Evolutionary conservation across 2,329 filamentous ascomycete genomes (phyloP).

Genomic region (Fusarium bulbicola): DNA sequence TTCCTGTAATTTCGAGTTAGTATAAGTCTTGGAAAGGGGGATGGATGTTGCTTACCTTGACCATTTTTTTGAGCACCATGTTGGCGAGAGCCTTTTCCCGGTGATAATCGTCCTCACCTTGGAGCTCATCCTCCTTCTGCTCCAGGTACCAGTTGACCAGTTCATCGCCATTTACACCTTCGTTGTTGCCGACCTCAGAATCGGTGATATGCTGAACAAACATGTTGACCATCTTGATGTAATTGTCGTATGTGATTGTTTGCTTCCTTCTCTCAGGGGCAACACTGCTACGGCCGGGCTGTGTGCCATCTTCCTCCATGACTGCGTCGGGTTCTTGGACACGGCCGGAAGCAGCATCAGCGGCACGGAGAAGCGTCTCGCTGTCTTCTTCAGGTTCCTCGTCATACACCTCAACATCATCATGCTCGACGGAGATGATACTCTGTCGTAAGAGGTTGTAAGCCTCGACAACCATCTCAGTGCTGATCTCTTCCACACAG

Average conservation of each 20-base stretch:
- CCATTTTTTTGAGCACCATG: slow-evolving; percentile 94
- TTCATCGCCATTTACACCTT: slow-evolving; percentile 85
- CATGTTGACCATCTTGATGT: slow-evolving; percentile 87
- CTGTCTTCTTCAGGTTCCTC: slow-evolving; percentile 61
- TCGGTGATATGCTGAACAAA: slow-evolving; percentile 85
- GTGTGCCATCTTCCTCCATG: slow-evolving; percentile 49
- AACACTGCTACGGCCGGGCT: slow-evolving; percentile 52
- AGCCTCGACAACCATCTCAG: slow-evolving; percentile 88
- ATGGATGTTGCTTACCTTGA: slow-evolving; percentile 73
- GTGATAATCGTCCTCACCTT: slow-evolving; percentile 82
- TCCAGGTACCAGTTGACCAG: slow-evolving; percentile 92
- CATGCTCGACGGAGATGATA: slow-evolving; percentile 97
- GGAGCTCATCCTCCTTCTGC: slow-evolving; percentile 84
- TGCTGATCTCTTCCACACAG: slow-evolving; percentile 88
- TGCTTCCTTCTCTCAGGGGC: slow-evolving; percentile 66
- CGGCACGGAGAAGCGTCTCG: slow-evolving; percentile 55
- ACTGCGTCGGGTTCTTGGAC: slow-evolving; percentile 59
- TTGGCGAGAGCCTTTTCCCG: slow-evolving; percentile 75
- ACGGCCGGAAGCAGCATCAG: slow-evolving; percentile 53
- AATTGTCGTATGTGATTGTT: slow-evolving; percentile 95
- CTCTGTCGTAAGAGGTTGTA: slow-evolving; percentile 91
- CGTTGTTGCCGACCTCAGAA: slow-evolving; percentile 78
- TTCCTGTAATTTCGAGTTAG: slow-evolving; percentile 68
- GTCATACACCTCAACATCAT: slow-evolving; percentile 94
- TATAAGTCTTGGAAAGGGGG: slow-evolving; percentile 1